These are phyloP conservation scores for Sporothrix brasiliensis DNA, from an alignment of 2,329 filamentous ascomycete species.

Conservation along the genomic window DNA sequence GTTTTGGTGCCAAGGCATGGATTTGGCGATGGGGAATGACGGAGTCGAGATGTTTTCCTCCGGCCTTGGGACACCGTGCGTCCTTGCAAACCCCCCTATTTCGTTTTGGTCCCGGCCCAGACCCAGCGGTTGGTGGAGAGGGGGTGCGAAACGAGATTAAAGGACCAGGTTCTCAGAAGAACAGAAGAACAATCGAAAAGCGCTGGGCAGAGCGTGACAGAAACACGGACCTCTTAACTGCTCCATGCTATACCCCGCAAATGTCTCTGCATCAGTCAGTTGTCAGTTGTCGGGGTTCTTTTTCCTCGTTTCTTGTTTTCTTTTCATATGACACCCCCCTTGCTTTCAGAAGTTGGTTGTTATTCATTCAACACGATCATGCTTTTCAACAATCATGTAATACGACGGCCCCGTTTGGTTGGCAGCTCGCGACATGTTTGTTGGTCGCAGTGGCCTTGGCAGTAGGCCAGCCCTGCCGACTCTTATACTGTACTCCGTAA, in stretches of 20 bases:
- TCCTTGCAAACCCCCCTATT: neutral
- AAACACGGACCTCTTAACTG: constrained; percentile 17
- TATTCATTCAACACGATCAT: neutral
- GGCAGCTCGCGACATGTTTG: neutral
- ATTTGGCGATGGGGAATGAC: neutral
- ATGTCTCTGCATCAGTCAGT: neutral
- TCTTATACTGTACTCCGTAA: constrained; percentile 2
- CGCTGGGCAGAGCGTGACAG: neutral
- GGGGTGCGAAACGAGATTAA: constrained; percentile 32
- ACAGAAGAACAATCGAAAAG: neutral
- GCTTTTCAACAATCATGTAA: constrained; percentile 1
- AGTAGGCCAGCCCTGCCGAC: constrained; percentile 20
- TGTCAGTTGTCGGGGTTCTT: neutral
- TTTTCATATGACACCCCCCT: neutral
- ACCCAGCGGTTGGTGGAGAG: constrained; percentile 7
- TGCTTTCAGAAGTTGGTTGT: neutral
- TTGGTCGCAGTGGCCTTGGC: neutral
- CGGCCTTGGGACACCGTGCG: neutral
- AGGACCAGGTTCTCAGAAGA: constrained; percentile 20
- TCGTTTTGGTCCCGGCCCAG: neutral
- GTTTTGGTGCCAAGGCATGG: neutral
- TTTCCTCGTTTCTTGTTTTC: neutral
- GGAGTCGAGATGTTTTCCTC: neutral
- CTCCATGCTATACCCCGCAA: constrained; percentile 32
- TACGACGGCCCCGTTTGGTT: constrained; percentile 15